phyloP scores from a whole-genome alignment of 2,329 filamentous ascomycete species.

The Cladorrhinum sp. region DNA sequence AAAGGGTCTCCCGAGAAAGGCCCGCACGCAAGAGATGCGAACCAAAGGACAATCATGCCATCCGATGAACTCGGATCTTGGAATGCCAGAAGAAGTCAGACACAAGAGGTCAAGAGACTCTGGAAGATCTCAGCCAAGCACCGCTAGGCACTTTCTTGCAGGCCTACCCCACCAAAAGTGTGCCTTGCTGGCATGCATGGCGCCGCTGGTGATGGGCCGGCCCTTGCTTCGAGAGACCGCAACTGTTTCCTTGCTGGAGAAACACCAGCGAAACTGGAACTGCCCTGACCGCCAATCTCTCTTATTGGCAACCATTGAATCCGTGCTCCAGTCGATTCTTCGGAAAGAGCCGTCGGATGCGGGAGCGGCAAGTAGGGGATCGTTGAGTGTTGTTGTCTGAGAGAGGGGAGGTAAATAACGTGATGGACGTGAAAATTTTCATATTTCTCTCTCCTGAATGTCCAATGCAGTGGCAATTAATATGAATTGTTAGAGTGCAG shows the following conservation, averaged over 20 bases:
- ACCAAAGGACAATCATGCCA: constrained; percentile 5
- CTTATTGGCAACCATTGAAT: too few species aligned
- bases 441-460: too few species aligned
- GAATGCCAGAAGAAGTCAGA: not conserved
- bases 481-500: not conserved
- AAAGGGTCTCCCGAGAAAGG: not conserved
- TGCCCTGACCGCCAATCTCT: not conserved
- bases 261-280: not conserved
- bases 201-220: not conserved
- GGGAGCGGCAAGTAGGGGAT: not conserved
- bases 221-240: not conserved
- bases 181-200: constrained; percentile 5
- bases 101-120: not conserved
- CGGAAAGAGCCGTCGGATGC: not conserved
- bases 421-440: not conserved
- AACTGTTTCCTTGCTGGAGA: constrained; percentile 6
- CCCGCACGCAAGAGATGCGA: not conserved
- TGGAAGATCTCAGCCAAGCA: not conserved
- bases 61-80: not conserved
- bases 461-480: not conserved
- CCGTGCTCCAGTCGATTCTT: not conserved
- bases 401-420: not conserved
- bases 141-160: constrained; percentile 7
- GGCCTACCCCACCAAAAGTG: constrained; percentile 1
- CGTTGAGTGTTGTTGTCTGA: not conserved